Evolutionary conservation across 352 stramenopile genomes (phyloP), one percentile per base, ranked within the genome.

Genomic region (Phytophthora podocarpi): DNA sequence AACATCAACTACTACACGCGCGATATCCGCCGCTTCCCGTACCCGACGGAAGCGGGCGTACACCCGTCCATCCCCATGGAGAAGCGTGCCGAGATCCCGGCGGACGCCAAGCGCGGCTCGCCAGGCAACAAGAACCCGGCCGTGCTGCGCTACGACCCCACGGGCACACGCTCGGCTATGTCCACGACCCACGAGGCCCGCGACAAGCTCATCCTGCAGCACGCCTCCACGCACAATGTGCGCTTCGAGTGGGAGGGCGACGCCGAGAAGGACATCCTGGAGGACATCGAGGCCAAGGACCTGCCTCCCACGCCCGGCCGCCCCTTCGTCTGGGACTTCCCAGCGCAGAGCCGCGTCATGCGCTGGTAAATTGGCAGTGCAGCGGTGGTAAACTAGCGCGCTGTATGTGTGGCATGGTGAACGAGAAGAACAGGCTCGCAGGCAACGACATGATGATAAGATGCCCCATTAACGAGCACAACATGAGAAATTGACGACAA

Each of bases 1-100:
- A 92, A 91, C 67, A 96, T 65, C 35, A 69, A 95, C 34, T 96
- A 95, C 81, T 96, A 96, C 74, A 95, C 87, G 78, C 85, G 88
- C 57, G 88, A 96, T 62, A 80, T 90, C 40, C 82, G 83, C 46
- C 80, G 86, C 64, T 89, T 92, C 60, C 67, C 67, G 27, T 76
- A 72, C 64, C 75, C 85, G 28, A 74, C 76, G 15, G 76, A 89
- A 26, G 78, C 91, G 47, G 85, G 80, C 50, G 67, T 92, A 64
- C 86, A 95, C 70, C 86, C 86, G 37, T 87, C 82, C 43, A 73
- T 95, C 26, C 77, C 73, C 11, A 47, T 76, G 30, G 64, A 80
- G 51, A 76, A 84, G 70, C 80, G 69, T 35, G 78, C 70, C 3
- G 67, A 91, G 64, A 73, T 94, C 28, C 85, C 85, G 30, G 78